Evolutionary conservation across 192 early-diverging fungal genomes (phyloP).

Genomic region (Haplosporangium gracile): DNA sequence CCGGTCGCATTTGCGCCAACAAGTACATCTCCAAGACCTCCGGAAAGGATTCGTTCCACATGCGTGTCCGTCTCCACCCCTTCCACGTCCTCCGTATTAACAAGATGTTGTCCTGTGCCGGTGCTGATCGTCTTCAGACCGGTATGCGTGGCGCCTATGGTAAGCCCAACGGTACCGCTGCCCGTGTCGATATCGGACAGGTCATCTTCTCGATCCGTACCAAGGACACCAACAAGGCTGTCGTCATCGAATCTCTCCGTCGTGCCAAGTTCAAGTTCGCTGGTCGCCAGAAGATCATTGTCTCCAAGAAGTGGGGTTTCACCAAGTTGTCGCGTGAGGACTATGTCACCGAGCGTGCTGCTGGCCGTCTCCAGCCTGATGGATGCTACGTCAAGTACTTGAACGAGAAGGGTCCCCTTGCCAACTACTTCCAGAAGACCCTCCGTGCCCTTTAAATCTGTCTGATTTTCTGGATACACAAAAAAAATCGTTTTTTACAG

Average conservation of each 20-base stretch:
- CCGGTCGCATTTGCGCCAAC: slow-evolving; percentile 97
- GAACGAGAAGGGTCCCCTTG: slow-evolving; percentile 85
- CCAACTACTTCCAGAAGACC: slow-evolving; percentile 59
- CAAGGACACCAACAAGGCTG: slow-evolving; percentile 94
- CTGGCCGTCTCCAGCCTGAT: slow-evolving; percentile 90
- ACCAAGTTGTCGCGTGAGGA: slow-evolving; percentile 97
- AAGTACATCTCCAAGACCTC: slow-evolving; percentile 98
- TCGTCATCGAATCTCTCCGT: slow-evolving; percentile 87
- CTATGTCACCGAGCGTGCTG: slow-evolving; percentile 84
- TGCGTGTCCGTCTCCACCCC: slow-evolving; percentile 98
- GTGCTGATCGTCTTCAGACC: slow-evolving; percentile 98
- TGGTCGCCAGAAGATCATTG: slow-evolving; percentile 97
- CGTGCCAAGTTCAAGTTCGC: slow-evolving; percentile 95
- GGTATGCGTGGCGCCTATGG: slow-evolving; percentile 99
- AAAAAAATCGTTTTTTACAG: neutral
- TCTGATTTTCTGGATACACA: neutral
- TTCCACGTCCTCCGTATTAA: slow-evolving; percentile 99
- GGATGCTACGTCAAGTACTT: slow-evolving; percentile 98
- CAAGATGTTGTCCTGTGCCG: slow-evolving; percentile 99
- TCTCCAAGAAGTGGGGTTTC: slow-evolving; percentile 99
- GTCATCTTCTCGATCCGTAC: slow-evolving; percentile 96
- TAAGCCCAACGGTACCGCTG: slow-evolving; percentile 96
- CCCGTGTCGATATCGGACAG: slow-evolving; percentile 99
- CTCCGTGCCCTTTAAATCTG: slow-evolving; percentile 33
- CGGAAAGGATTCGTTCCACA: slow-evolving; percentile 99